A percentile compares a stretch with the other conserved stretches of the same genome.
These are phyloP conservation scores for Rhizodiscina lignyota DNA, from an alignment of 495 filamentous ascomycete genomes.

Conservation along the genomic window DNA sequence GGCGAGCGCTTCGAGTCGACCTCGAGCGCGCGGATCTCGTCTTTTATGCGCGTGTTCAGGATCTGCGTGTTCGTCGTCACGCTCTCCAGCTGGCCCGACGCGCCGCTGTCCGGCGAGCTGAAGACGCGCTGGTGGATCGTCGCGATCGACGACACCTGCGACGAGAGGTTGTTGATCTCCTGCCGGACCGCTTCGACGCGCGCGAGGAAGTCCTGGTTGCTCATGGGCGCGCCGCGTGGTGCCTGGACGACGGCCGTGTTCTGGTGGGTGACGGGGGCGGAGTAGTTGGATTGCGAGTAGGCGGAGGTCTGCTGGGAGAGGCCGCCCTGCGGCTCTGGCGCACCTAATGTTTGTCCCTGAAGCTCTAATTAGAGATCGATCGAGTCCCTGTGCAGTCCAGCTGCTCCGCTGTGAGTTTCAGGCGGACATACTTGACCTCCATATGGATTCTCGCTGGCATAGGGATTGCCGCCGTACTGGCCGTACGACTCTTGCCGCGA, in stretches of 20 bases:
- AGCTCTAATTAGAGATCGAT: no score
- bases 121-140: constrained; percentile 44
- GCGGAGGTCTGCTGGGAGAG: constrained; percentile 4
- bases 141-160: constrained; percentile 37
- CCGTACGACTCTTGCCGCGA: constrained; percentile 8
- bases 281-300: neutral
- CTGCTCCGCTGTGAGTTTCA: no score
- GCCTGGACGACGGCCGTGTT: neutral
- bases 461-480: constrained; percentile 28
- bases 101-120: constrained; percentile 30
- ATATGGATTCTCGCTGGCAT: constrained; percentile 22
- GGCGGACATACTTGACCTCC: no score
- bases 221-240: constrained; percentile 6
- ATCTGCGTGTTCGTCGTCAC: constrained; percentile 46
- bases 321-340: no score
- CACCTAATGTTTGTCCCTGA: no score
- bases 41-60: constrained; percentile 46
- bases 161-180: constrained; percentile 37
- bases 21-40: constrained; percentile 52
- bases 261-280: neutral
- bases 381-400: no score
- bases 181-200: constrained; percentile 39
- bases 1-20: constrained; percentile 39
- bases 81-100: constrained; percentile 36
- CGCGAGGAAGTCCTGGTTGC: constrained; percentile 39